These are phyloP conservation scores for Euphorbia pulcherrima DNA, from an alignment of 345 rosid species.

Conservation along the genomic window DNA sequence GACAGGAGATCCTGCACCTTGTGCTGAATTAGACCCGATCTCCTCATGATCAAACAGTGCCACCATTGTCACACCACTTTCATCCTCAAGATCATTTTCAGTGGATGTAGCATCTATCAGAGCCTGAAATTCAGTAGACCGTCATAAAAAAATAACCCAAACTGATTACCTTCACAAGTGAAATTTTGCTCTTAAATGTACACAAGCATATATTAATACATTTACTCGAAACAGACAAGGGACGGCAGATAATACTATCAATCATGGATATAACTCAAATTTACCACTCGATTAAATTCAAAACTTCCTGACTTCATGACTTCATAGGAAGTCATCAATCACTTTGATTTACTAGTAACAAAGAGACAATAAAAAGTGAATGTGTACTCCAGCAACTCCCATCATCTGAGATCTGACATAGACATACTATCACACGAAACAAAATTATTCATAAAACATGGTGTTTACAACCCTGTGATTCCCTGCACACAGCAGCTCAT, in stretches of 20 bases:
- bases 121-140: constrained; percentile 46
- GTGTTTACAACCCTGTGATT: not conserved
- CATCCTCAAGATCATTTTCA: constrained; percentile 60
- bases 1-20: constrained; percentile 97
- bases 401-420: too few species aligned
- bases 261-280: not conserved
- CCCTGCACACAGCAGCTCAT: not conserved
- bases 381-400: not conserved
- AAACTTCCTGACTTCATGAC: not conserved
- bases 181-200: not conserved
- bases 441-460: not conserved
- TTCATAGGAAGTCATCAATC: not conserved
- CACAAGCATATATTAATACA: not conserved
- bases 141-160: not conserved
- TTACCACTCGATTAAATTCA: not conserved
- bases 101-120: constrained; percentile 75
- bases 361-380: too few species aligned
- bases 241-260: not conserved
- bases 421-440: constrained; percentile 3
- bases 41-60: constrained; percentile 97
- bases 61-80: constrained; percentile 85
- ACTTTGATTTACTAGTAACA: not conserved
- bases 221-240: not conserved
- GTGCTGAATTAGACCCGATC: constrained; percentile 91
- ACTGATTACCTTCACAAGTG: not conserved